Evolutionary conservation across 768 basidiomycete genomes (phyloP).

Genomic region (Pleurotus sapidus): DNA sequence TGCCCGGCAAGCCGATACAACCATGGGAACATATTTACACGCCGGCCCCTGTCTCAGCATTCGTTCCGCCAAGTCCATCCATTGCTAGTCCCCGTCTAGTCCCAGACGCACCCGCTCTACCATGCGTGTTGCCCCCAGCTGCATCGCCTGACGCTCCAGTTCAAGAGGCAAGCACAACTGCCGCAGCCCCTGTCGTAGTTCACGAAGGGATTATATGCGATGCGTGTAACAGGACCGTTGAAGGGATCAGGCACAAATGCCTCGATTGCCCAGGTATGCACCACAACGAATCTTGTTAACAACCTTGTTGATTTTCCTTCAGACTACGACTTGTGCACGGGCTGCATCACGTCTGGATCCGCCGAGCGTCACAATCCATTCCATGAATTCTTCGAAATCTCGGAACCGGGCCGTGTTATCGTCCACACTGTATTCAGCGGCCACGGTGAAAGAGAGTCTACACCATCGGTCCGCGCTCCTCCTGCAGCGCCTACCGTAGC

Average conservation of each 20-base stretch:
- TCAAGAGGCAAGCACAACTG: constrained; percentile 4
- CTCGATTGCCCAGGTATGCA: constrained; percentile 66
- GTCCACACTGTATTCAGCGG: constrained; percentile 59
- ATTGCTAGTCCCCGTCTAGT: not conserved
- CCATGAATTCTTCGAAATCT: constrained; percentile 73
- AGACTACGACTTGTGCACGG: constrained; percentile 75
- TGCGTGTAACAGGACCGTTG: constrained; percentile 50
- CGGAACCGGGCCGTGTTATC: constrained; percentile 59
- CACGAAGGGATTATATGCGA: constrained; percentile 69
- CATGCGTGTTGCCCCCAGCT: constrained; percentile 17
- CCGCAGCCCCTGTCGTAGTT: constrained; percentile 30
- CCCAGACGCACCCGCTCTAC: not conserved
- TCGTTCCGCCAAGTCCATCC: not conserved
- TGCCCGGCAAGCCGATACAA: no score
- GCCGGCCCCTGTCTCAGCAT: not conserved
- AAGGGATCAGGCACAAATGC: constrained; percentile 78
- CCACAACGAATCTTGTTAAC: not conserved
- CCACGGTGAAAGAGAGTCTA: constrained; percentile 27
- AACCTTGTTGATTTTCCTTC: not conserved
- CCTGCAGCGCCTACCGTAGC: constrained; percentile 11
- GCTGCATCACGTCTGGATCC: constrained; percentile 47
- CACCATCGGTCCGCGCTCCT: constrained; percentile 3
- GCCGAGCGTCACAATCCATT: constrained; percentile 54
- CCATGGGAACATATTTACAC: not conserved
- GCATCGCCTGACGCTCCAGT: constrained; percentile 1